Evolutionary conservation across 192 early-diverging fungal species (phyloP), one percentile per base, ranked within the genome.

Genomic region (Coemansia sp.): DNA sequence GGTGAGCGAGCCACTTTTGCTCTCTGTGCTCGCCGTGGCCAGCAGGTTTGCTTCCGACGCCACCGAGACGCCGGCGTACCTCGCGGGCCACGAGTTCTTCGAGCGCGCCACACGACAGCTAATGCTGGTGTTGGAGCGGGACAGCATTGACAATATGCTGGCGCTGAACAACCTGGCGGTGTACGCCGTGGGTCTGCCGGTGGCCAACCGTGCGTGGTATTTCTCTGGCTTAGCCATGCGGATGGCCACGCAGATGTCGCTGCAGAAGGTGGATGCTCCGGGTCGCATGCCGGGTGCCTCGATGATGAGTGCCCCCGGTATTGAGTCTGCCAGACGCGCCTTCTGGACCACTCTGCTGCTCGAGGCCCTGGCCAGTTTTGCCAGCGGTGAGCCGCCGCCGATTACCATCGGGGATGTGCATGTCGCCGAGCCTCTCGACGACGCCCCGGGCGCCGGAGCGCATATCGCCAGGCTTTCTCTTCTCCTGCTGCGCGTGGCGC

Each of bases 191-290:
- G 76, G 76, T 2, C 34, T 78, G 53, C 76, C 76, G 0, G 76
- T 78, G 22, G 76, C 76, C 25, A 78, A 78, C 58, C 65, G 76
- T 14, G 66, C 70, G 4, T 78, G 76, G 76, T 78, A 78, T 19
- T 78, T 78, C 42, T 78, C 76, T 11, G 76, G 76, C 2, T 46
- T 78, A 55, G 65, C 76, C 1, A 68, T 78, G 70, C 76, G 76
- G 8, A 78, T 78, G 76, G 76, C 70, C 14, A 78, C 76, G 55
- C 76, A 78, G 38, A 78, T 78, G 76, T 78, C 76, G 34, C 47
- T 78, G 66, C 76, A 78, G 19, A 78, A 78, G 25, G 59, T 73
- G 19, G 76, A 78, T 55, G 76, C 76, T 8, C 69, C 69, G 0
- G 76, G 76, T 0, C 38, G 76, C 11, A 78, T 73, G 76, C 76